Conservation (phyloP, 768 basidiomycete genomes). For the Russula brevipes region DNA sequence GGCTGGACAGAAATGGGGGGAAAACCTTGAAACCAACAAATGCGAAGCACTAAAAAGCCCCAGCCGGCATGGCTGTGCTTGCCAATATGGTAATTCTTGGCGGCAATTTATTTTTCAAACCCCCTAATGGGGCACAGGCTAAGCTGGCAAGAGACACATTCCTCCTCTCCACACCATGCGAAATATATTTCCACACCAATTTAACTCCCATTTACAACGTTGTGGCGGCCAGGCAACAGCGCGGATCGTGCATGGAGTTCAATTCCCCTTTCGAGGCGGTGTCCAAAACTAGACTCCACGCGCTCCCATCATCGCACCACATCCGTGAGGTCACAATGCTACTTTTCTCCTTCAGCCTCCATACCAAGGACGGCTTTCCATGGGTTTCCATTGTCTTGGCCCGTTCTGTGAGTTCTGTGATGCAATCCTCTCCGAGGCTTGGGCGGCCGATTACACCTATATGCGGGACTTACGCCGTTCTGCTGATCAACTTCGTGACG, state of each 20-base stretch:
- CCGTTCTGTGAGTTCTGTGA: neutral
- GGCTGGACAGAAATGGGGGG: neutral
- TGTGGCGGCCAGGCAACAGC: neutral
- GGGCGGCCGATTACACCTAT: slow-evolving; percentile 1
- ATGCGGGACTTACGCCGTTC: neutral
- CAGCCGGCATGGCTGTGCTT: neutral
- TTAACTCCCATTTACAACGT: neutral
- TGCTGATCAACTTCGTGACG: neutral
- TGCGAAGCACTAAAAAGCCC: neutral
- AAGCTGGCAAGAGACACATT: too few relatives aligned
- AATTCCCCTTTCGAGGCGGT: neutral
- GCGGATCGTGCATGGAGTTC: slow-evolving; percentile 1
- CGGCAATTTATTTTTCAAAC: neutral
- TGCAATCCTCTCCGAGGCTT: neutral
- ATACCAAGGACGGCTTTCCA: neutral
- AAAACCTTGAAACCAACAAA: neutral
- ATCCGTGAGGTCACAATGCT: neutral
- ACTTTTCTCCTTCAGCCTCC: neutral
- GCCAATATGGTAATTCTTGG: too few relatives aligned
- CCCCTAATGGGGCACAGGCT: too few relatives aligned
- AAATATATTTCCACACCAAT: too few relatives aligned
- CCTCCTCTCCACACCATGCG: too few relatives aligned
- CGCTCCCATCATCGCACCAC: neutral
- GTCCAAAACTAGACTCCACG: neutral
- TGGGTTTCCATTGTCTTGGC: neutral